Conservation (phyloP, 345 rosid genomes). For the Dovyalis caffra region DNA sequence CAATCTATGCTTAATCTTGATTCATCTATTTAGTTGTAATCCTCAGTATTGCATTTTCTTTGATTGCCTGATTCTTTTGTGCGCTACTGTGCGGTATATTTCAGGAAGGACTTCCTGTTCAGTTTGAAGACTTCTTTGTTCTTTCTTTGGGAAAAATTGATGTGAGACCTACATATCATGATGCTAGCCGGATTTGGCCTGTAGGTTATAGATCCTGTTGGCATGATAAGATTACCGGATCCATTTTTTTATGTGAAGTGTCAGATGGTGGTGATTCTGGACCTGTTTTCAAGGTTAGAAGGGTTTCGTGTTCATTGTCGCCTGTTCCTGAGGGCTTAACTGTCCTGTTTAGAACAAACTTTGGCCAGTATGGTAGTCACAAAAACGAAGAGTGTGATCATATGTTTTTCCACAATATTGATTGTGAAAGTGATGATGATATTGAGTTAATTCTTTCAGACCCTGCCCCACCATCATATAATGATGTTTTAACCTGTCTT, state of each 20-base stretch:
- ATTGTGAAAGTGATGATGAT: constrained; percentile 42
- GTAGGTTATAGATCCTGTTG: constrained; percentile 90
- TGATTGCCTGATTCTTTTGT: constrained; percentile 16
- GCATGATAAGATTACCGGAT: constrained; percentile 97
- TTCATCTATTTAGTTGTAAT: background rate
- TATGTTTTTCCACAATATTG: constrained; percentile 27
- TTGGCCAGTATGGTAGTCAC: constrained; percentile 29
- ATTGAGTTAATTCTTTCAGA: constrained; percentile 68
- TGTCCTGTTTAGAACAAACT: constrained; percentile 44
- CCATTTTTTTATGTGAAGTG: constrained; percentile 78
- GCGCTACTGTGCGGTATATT: constrained; percentile 27
- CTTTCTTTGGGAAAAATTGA: constrained; percentile 80
- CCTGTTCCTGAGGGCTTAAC: constrained; percentile 63
- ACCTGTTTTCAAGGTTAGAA: constrained; percentile 79
- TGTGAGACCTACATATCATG: constrained; percentile 76
- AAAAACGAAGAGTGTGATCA: constrained; percentile 33
- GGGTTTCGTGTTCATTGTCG: constrained; percentile 69
- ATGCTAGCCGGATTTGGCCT: constrained; percentile 60
- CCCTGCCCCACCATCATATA: constrained; percentile 55
- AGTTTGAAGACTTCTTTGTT: constrained; percentile 90
- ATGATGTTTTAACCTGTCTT: constrained; percentile 64
- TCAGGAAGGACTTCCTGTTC: constrained; percentile 80
- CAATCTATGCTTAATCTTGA: constrained; percentile 5
- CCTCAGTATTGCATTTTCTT: constrained; percentile 7
- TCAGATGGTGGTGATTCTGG: constrained; percentile 82